Evolutionary conservation across 176 grass and related monocot species (phyloP).

Genomic region (Oryza officinalis): DNA sequence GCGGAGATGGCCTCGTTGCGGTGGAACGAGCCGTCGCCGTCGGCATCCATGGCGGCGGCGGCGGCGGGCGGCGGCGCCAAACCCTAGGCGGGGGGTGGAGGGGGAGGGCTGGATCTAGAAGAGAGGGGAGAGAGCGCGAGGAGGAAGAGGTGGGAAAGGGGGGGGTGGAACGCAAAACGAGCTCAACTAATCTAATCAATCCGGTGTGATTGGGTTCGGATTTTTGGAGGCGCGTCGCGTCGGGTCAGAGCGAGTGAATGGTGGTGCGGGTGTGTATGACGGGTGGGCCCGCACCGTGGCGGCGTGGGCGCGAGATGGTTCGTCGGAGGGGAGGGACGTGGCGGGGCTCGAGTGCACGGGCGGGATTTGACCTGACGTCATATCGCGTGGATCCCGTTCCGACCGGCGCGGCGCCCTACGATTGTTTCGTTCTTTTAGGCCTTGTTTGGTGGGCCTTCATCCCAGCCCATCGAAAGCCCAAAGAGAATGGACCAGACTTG

Average conservation of each 20-base stretch:
- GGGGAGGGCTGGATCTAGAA: neutral
- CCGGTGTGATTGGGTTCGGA: neutral
- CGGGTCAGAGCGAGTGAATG: neutral
- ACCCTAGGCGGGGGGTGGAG: constrained; percentile 1
- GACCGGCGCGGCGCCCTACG: no score
- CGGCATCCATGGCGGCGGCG: constrained; percentile 34
- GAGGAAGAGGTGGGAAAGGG: neutral
- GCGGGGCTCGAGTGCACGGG: neutral
- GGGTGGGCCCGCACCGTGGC: neutral
- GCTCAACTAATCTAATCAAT: neutral
- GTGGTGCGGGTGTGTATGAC: neutral
- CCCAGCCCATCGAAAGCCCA: no score
- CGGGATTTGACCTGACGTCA: neutral
- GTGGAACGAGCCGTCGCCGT: constrained; percentile 53
- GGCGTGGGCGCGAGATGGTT: constrained; percentile 9
- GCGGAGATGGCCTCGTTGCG: constrained; percentile 65
- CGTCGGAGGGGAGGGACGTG: neutral
- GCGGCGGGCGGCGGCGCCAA: neutral
- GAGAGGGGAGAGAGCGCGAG: neutral
- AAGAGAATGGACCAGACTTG: no score
- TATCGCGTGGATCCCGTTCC: no score
- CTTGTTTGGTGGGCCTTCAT: no score
- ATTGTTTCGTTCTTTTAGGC: no score
- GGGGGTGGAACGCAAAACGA: neutral
- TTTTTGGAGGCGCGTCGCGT: neutral